Percentiles rank a stretch among this genome's conserved stretches.
phyloP scores from a whole-genome alignment of 768 basidiomycete species.

The Suillus fuscotomentosus region DNA sequence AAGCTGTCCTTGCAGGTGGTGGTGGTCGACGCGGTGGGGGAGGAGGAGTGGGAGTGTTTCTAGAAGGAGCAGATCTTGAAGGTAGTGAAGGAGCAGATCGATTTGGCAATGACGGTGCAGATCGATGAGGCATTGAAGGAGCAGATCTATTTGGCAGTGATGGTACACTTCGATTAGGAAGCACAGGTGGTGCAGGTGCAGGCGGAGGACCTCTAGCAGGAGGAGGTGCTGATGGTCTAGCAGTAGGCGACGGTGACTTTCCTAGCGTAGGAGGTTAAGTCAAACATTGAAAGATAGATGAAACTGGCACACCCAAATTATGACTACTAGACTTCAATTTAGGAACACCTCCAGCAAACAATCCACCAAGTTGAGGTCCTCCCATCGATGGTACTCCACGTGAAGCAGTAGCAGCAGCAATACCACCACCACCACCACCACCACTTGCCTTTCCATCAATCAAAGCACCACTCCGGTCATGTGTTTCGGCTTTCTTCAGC shows the following conservation, averaged over 20 bases:
- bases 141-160: conserved; percentile 26
- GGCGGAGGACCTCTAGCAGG: conserved; percentile 32
- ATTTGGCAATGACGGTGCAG: conserved; percentile 24
- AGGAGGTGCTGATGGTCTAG: conserved; percentile 6
- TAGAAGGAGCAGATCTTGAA: conserved; percentile 43
- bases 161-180: conserved; percentile 28
- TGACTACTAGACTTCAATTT: conserved; percentile 65
- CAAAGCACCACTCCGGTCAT: conserved; percentile 73
- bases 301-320: conserved; percentile 46
- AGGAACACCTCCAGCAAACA: conserved; percentile 92
- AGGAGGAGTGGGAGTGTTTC: conserved; percentile 40
- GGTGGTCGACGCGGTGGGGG: conserved; percentile 36
- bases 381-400: conserved; percentile 20
- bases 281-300: conserved; percentile 11
- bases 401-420: conserved; percentile 31
- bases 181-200: conserved; percentile 38
- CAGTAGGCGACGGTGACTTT: conserved; percentile 50
- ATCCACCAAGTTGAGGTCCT: conserved; percentile 77
- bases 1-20: conserved; percentile 6
- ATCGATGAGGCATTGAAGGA: conserved; percentile 22
- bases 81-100: conserved; percentile 36
- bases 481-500: conserved; percentile 80
- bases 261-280: conserved; percentile 51
- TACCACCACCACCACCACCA: conserved; percentile 38
- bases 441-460: conserved; percentile 48